Conservation (phyloP, 352 stramenopile genomes). For the Globisporangium recalcitrans region DNA sequence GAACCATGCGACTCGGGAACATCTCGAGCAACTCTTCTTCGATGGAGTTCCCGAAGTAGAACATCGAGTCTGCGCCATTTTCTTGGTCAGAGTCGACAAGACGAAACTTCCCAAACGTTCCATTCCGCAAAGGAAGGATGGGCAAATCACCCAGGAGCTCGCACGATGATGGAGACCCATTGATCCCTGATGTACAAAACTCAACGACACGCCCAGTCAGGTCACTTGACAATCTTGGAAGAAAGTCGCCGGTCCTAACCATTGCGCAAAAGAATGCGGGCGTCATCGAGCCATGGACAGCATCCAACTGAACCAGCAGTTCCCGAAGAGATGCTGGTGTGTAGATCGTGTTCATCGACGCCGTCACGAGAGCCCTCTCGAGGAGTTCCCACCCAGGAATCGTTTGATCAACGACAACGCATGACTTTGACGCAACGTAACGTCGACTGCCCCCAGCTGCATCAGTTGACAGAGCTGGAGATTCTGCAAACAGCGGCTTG, state of each 20-base stretch:
- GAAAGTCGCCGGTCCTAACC: constrained; percentile 27
- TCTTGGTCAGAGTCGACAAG: constrained; percentile 16
- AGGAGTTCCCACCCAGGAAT: constrained; percentile 38
- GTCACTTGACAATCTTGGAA: constrained; percentile 26
- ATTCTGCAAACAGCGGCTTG: constrained; percentile 41
- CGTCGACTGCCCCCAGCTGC: not conserved
- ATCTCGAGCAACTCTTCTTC: constrained; percentile 47
- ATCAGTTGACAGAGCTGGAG: constrained; percentile 11
- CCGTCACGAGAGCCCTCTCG: constrained; percentile 26
- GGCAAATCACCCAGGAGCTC: constrained; percentile 35
- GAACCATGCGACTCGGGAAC: constrained; percentile 37
- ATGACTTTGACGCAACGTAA: constrained; percentile 29
- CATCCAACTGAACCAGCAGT: constrained; percentile 43
- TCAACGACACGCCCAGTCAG: constrained; percentile 33
- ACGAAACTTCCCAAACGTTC: constrained; percentile 33
- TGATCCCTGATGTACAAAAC: constrained; percentile 33
- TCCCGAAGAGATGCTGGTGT: constrained; percentile 29
- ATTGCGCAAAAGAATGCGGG: constrained; percentile 50
- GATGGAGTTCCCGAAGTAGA: constrained; percentile 38
- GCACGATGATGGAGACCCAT: not conserved
- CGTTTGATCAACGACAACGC: constrained; percentile 43
- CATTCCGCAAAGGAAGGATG: constrained; percentile 40
- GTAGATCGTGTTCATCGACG: constrained; percentile 29
- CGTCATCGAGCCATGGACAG: constrained; percentile 50
- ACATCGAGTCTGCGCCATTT: constrained; percentile 8